Evolutionary conservation across 208 protist genomes (phyloP), one percentile per base, ranked within the genome.

Genomic region (Trypanosoma cruzi): DNA sequence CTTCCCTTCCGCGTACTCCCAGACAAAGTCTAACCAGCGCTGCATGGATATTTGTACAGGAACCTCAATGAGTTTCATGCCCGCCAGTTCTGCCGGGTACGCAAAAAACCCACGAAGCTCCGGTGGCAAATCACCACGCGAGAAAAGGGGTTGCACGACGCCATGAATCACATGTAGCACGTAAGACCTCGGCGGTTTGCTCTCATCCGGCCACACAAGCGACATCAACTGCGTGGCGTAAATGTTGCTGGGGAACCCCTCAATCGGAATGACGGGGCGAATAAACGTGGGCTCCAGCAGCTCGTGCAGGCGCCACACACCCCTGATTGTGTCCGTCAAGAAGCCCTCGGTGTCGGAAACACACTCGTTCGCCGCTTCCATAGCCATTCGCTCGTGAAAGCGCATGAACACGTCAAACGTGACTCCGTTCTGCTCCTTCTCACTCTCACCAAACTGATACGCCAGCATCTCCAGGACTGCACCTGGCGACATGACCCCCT

Each of bases 101-200:
- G 88, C 90, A 54, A 96, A 96, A 49, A 93, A 79, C 18, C 88
- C 90, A 36, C 88, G 88, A 57, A 96, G 60, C 60, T 89, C 75
- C 20, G 84, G 79, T 11, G 90, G 90, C 32, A 96, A 68, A 50
- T 93, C 88, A 29, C 84, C 86, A 13, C 90, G 90, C 26, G 79
- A 55, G 64, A 96, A 96, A 55, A 73, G 82, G 16, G 90, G 88
- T 22, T 75, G 84, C 28, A 96, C 90, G 2, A 88, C 76, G 55
- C 86, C 86, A 58, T 84, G 89, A 26, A 93, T 78, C 13, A 84
- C 85, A 31, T 82, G 76, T 32, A 93, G 63, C 8, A 87, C 66
- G 60, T 79, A 90, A 16, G 37, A 24, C 6, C 63, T 71, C 11
- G 40, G n/a, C 1, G 63, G 68, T 2, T 63, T 36, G 50, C 58